Conservation (phyloP, 768 basidiomycete species). For the Lentinula boryana region DNA sequence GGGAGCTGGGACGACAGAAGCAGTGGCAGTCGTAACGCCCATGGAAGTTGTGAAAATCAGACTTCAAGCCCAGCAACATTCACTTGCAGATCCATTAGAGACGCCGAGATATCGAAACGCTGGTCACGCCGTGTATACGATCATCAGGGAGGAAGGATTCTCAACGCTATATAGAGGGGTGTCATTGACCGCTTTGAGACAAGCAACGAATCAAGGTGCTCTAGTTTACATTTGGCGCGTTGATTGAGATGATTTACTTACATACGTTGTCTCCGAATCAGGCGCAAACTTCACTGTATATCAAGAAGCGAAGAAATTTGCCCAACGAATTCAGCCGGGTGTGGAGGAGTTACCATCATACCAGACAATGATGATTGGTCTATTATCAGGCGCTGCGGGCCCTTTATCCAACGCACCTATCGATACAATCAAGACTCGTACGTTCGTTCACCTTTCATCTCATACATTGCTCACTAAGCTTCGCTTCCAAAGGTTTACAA, state of each 20-base stretch:
- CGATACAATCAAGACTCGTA: constrained; percentile 92
- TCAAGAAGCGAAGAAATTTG: constrained; percentile 89
- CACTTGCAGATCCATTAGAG: constrained; percentile 92
- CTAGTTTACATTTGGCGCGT: constrained; percentile 1
- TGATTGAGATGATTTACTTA: background rate
- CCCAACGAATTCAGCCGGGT: constrained; percentile 74
- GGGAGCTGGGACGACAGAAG: constrained; percentile 93
- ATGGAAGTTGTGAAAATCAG: constrained; percentile 99
- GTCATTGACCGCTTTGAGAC: constrained; percentile 84
- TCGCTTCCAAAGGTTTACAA: constrained; percentile 59
- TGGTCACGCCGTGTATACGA: constrained; percentile 92
- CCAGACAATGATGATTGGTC: constrained; percentile 92
- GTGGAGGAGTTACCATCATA: constrained; percentile 80
- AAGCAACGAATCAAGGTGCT: constrained; percentile 95
- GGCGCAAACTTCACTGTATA: constrained; percentile 98
- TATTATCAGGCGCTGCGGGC: constrained; percentile 96
- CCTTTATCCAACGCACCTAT: constrained; percentile 98
- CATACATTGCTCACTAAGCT: background rate
- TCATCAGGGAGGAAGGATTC: constrained; percentile 88
- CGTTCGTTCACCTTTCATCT: constrained; percentile 22
- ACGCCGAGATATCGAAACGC: constrained; percentile 93
- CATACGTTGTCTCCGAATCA: constrained; percentile 12
- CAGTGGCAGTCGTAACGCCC: constrained; percentile 89
- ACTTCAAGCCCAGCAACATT: constrained; percentile 95
- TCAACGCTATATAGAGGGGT: constrained; percentile 88